Base-by-base conservation (phyloP, 805 yeast genomes). In the Lachancea fermentati region DNA sequence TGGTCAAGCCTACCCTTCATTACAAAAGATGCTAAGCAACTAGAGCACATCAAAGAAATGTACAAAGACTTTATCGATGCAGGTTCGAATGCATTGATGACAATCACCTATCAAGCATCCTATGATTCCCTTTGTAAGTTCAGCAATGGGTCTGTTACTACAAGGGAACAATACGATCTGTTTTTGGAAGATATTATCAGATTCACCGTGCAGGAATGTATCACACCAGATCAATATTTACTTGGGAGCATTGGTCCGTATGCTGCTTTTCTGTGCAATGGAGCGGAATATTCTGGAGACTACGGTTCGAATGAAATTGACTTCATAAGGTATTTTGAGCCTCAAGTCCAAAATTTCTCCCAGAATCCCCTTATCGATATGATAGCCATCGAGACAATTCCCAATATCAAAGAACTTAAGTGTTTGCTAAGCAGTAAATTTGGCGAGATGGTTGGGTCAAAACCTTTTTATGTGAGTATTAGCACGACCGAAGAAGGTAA, bases 351-450 rank as follows among this genome's bases (percentile, higher is more conserved):
- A 5, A 55, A 60, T 9, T 80, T 78, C 59, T 85, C 81, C 54
- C 34, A 46, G 5, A 43, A 53, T 0, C 15, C 22, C 5, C 58
- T 66, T 4, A 71, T 76, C 8, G 85, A 79, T 46, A 39, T 74
- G 3, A 58, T 83, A n/a, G 78, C 75, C 0, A 63, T 81, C 40
- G 94, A 84, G 54, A 84, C 94, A 1, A 69, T 83, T 11, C 89
- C 91, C 1, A 72, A 67, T 32, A 54, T 73, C 13, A 48, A 48
- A 19, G 94, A 84, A 58, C 52, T 79, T 22, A 62, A 68, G 49
- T 73, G 67, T 2, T 47, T 81, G 7, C 44, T 72, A 6, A 22
- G 37, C 3, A 15, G 30, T 12, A 49, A 63, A 18, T 30, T 31
- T 25, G 15, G 77, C 44, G 54, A 53, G n/a, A 48, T 55, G 8